Base-by-base conservation (phyloP, 2,329 filamentous ascomycete genomes). In the Hypoxylon sp. region DNA sequence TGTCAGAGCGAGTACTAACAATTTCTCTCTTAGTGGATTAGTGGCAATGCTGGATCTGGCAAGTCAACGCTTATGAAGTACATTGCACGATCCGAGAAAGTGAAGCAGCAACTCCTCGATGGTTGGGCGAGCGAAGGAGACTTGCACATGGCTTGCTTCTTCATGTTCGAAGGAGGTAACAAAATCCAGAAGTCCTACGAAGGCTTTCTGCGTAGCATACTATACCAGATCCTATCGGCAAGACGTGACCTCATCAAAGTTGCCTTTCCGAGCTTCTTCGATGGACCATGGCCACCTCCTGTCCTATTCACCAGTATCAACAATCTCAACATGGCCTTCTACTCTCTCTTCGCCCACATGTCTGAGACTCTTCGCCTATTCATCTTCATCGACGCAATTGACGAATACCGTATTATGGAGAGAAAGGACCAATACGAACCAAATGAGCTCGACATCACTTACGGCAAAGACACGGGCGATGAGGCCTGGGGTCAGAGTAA, bases 31-130 rank as follows among this genome's bases (percentile, higher is more conserved):
- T 61, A 73, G 67, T 83, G 81, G 78, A 78, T 84, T 14, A 78
- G 77, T 24, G 84, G 84, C 0, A 85, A 83, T 51, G 79, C 83
- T 0, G 83, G 83, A 17, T 81, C 81, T 11, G 83, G 83, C 5
- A 85, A 85, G 61, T 84, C 83, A 0, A 84, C 82, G 0, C 63
- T 85, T n/a, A 83, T 85, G 80, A 84, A 83, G 61, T 80, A 80
- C 55, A 74, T 83, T 2, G 76, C 64, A 52, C 71, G 78, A 29
- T 71, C 79, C 24, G n/a, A 68, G 1, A 65, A 66, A 1, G 78
- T 79, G 2, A 63, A 48, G 6, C 33, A 74, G 2, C 63, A 69
- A 22, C 73, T 84, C 0, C 37, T 74, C 2, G 37, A 64, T 0
- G 73, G 74, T 5, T 85, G 83, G 83, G 77, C 81, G 0, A 70